Evolutionary conservation across 768 basidiomycete genomes (phyloP).

Genomic region (Lactarius evosmus): DNA sequence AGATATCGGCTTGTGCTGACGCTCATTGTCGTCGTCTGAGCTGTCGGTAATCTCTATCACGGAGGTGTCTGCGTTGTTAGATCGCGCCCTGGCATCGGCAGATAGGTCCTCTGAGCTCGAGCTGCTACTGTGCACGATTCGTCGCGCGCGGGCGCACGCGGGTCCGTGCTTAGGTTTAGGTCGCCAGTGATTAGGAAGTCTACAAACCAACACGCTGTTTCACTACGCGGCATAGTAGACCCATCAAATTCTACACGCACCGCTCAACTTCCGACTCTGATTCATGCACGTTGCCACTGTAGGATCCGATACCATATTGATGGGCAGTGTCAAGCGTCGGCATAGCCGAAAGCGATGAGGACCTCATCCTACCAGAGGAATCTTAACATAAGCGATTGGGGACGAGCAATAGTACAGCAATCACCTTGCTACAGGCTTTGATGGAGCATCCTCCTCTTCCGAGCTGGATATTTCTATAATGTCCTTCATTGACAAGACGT

Average conservation of each 20-base stretch:
- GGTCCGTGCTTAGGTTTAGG: constrained; percentile 4
- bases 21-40: constrained; percentile 11
- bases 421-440: constrained; percentile 5
- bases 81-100: neutral
- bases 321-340: neutral
- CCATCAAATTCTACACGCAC: constrained; percentile 6
- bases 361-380: constrained; percentile 8
- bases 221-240: neutral
- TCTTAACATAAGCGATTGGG: neutral
- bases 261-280: constrained; percentile 14
- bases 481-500: neutral
- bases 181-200: neutral
- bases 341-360: constrained; percentile 12
- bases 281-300: neutral
- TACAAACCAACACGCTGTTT: neutral
- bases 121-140: constrained; percentile 19
- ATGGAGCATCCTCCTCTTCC: constrained; percentile 2
- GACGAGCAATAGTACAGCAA: neutral
- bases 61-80: neutral
- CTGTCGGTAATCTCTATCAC: constrained; percentile 23
- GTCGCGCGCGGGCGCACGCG: constrained; percentile 12
- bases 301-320: neutral
- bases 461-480: constrained; percentile 19
- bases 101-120: constrained; percentile 9
- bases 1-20: neutral